Base-by-base conservation (phyloP, 208 protist species). In the Acanthamoeba triangularis region DNA sequence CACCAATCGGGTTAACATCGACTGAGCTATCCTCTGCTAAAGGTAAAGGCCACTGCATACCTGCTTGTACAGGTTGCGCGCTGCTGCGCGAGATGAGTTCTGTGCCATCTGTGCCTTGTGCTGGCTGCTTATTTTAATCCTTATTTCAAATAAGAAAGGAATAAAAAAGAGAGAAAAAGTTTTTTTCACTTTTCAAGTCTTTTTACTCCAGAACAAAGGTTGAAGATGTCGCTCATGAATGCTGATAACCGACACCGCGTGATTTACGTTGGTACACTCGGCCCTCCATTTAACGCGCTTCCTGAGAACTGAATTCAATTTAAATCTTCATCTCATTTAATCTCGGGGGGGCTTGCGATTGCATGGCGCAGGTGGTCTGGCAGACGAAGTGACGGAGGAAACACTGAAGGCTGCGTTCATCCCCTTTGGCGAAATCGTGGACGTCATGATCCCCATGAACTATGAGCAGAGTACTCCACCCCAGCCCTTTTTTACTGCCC, bases 381-480 rank as follows among this genome's bases (percentile, higher is more conserved):
- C 95, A 16, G 98, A 98, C 18, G 95, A 96, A 25, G 97, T 98
- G 5, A 97, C 92, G 18, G 85, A 84, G 23, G 95, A 96, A 33
- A 95, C 97, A 1, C 47, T 98, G 0, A 16, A 44, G 25, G 97
- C 94, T 35, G 97, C 97, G 18, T 98, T 98, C 52, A 90, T 98
- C 23, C 97, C 98, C 0, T 98, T 98, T 96, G 98, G 98, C 25
- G 98, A 98, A 28, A 93, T 98, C 0, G 47, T 94, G 13, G 95
- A 97, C 49, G 78, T 98, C 3, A 91, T 97, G 47, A 65, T 98
- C 76, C 98, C 98, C 6, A 80, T 98, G 47, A 97, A 98, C 93
- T 93, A 96, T 44, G 84, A 95, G 76, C 96, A 91, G 61, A 76
- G 97, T 97, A 61, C 59, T 4, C 16, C 54, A 59, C 54, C 54